A percentile compares a stretch with the other conserved stretches of the same genome.
Evolutionary conservation across 2,329 filamentous ascomycete species (phyloP).

Genomic region (Hymenoscyphus fraxineus): DNA sequence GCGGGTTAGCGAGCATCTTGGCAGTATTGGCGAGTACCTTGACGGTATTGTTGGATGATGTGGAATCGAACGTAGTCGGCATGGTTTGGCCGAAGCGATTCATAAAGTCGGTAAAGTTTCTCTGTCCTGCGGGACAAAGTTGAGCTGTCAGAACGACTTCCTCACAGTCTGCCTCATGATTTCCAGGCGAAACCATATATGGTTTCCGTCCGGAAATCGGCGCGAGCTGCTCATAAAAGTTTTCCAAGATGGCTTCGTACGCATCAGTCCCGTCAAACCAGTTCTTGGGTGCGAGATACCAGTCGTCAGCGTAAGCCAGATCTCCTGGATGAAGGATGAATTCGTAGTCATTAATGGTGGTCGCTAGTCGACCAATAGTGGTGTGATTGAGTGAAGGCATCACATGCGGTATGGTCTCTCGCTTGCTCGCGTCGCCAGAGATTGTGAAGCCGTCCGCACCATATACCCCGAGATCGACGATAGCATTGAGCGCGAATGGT

Average conservation of each 20-base stretch:
- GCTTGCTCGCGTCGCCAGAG: conserved; percentile 41
- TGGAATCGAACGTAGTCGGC: not conserved
- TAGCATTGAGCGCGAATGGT: conserved; percentile 49
- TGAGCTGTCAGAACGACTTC: conserved; percentile 30
- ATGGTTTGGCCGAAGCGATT: conserved; percentile 44
- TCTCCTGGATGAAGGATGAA: conserved; percentile 49
- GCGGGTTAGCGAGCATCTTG: conserved; percentile 43
- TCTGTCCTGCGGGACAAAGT: conserved; percentile 49
- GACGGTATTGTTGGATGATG: conserved; percentile 38
- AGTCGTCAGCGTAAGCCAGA: conserved; percentile 46
- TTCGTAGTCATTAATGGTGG: conserved; percentile 52
- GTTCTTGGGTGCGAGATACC: conserved; percentile 36
- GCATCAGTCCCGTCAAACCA: conserved; percentile 45
- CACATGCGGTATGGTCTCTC: conserved; percentile 45
- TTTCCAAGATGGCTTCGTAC: conserved; percentile 54
- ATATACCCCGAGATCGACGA: conserved; percentile 54
- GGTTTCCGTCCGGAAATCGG: conserved; percentile 51
- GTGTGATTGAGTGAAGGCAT: conserved; percentile 53
- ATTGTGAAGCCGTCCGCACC: conserved; percentile 45
- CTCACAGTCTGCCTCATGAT: conserved; percentile 55
- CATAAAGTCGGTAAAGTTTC: conserved; percentile 59
- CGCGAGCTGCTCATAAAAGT: conserved; percentile 53
- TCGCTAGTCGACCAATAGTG: conserved; percentile 52
- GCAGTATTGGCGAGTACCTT: conserved; percentile 45
- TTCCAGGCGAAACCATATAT: conserved; percentile 56